Evolutionary conservation across 1,284 basidiomycete species (phyloP).

Genomic region (Austropuccinia psidii): DNA sequence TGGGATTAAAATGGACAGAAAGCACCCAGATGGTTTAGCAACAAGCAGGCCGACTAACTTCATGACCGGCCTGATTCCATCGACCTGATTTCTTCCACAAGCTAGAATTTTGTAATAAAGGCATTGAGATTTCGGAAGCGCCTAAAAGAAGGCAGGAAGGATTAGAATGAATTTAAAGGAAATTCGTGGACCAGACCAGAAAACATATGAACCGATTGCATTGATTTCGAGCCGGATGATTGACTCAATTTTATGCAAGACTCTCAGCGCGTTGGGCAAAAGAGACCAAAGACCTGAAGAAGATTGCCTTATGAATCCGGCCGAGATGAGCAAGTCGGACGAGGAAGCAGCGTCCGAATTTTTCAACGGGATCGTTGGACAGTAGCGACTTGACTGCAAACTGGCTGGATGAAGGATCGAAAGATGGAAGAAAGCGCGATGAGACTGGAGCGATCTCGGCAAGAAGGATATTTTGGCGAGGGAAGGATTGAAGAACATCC

Average conservation of each 20-base stretch:
- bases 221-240: slow-evolving; percentile 47
- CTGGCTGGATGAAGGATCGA: too few relatives aligned
- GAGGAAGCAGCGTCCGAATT: too few relatives aligned
- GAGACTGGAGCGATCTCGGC: too few relatives aligned
- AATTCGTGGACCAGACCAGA: background rate
- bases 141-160: slow-evolving; percentile 23
- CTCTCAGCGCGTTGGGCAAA: slow-evolving; percentile 45
- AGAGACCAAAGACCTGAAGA: slow-evolving; percentile 48
- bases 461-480: too few relatives aligned
- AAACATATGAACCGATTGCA: slow-evolving; percentile 35
- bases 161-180: slow-evolving; percentile 20
- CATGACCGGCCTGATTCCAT: slow-evolving; percentile 44
- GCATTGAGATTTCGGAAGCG: slow-evolving; percentile 46
- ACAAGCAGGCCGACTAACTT: slow-evolving; percentile 38
- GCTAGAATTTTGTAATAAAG: slow-evolving; percentile 44
- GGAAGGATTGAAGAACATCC: too few relatives aligned
- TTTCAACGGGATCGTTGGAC: too few relatives aligned
- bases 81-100: slow-evolving; percentile 46
- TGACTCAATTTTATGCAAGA: slow-evolving; percentile 44
- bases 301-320: slow-evolving; percentile 46
- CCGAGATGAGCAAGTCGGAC: slow-evolving; percentile 44
- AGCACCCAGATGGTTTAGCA: background rate
- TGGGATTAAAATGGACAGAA: background rate
- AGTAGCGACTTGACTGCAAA: too few relatives aligned
- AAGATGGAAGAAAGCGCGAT: too few relatives aligned